Base-by-base conservation (phyloP, 805 yeast genomes). In the Zygosaccharomyces rouxii region DNA sequence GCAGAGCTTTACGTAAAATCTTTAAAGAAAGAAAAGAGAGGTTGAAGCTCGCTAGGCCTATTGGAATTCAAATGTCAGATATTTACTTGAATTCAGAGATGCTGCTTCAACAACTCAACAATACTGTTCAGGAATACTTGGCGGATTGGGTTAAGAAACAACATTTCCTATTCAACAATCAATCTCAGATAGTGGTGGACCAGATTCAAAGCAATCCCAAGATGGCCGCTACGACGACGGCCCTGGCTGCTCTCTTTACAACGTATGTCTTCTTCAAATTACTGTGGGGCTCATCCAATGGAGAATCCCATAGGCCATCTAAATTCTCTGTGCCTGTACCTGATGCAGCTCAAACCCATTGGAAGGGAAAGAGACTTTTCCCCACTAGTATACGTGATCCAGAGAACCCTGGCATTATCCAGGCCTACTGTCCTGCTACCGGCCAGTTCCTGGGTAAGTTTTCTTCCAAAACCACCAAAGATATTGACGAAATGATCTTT, bases 361-460 rank as follows among this genome's bases (percentile, higher is more conserved):
- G 97, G 97, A 89, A 89, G 66, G 96, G 96, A 5, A 84, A 81
- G 58, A 72, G 96, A 45, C 72, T 88, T 29, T 77, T 79, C 45
- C 83, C 89, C 0, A 77, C 84, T 11, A 71, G 80, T 11, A 73
- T 87, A 3, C 70, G 71, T 41, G 78, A 79, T 48, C 75, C 77
- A 2, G 77, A 76, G 21, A 89, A 85, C 46, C 86, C 92, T 2
- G 74, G 71, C 18, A 73, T 68, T 54, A 86, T 92, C 52, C 90
- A 88, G 61, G 80, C 90, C 52, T 85, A 87, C 65, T 92, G 99
- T 69, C 99, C 99, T 3, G 97, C 98, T 0, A 94, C 98, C 0
- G 95, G 97, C 29, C 97, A 89, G 68, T 82, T 72, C 53, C 72
- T 92, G 55, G 98, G 96, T 1, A 74, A 81, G 19, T 83, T 82